Conservation (phyloP, 805 yeast species). For the Hanseniaspora jakobsenii region DNA sequence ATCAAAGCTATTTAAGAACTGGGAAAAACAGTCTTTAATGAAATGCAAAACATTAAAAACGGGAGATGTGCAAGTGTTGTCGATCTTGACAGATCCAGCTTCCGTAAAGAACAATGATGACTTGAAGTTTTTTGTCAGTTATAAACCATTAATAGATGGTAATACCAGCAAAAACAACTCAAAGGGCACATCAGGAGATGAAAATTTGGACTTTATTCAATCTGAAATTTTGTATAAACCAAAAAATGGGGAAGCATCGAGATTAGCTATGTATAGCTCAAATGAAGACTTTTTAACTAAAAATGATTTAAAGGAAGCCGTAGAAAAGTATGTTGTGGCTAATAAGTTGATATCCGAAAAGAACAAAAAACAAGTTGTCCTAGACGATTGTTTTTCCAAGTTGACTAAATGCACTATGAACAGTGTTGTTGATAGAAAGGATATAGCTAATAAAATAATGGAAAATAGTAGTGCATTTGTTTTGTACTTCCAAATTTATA, state of each 20-base stretch:
- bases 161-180: constrained; percentile 14
- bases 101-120: constrained; percentile 38
- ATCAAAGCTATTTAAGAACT: constrained; percentile 69
- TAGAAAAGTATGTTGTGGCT: constrained; percentile 45
- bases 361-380: constrained; percentile 41
- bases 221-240: constrained; percentile 46
- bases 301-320: constrained; percentile 40
- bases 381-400: constrained; percentile 44
- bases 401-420: constrained; percentile 25
- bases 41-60: constrained; percentile 65
- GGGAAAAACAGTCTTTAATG: constrained; percentile 64
- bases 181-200: constrained; percentile 21
- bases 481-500: constrained; percentile 39
- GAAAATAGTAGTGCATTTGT: constrained; percentile 33
- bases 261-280: constrained; percentile 36
- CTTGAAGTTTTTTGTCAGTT: constrained; percentile 49
- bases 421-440: constrained; percentile 28
- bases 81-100: constrained; percentile 35
- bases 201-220: constrained; percentile 24
- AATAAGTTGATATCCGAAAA: constrained; percentile 40
- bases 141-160: constrained; percentile 32
- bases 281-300: constrained; percentile 37
- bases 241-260: constrained; percentile 33
- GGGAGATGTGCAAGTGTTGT: constrained; percentile 38
- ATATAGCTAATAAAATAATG: constrained; percentile 33